Conservation (phyloP, 257 asterid species). For the Anisodus acutangulus region DNA sequence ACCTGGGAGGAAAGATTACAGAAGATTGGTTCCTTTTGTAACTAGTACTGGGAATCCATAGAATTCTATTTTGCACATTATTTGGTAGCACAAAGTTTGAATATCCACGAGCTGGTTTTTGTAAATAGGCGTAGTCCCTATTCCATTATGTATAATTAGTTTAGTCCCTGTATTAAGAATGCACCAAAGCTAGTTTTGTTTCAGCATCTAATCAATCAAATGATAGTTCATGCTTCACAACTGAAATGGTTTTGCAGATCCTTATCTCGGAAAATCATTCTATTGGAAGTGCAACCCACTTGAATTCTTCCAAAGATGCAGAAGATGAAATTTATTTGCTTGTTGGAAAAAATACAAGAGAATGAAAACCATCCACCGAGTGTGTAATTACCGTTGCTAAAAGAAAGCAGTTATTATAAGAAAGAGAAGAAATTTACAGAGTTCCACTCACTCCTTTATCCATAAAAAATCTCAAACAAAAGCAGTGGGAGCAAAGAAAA, state of each 20-base stretch:
- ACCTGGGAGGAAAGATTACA: constrained; percentile 89
- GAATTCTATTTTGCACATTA: constrained; percentile 27
- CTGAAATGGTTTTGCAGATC: background rate
- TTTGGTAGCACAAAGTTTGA: constrained; percentile 33
- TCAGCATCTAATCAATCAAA: background rate
- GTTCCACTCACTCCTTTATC: background rate
- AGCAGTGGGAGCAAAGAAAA: background rate
- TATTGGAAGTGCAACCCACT: constrained; percentile 13
- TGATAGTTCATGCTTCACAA: background rate
- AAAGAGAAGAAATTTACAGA: background rate
- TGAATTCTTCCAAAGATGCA: background rate
- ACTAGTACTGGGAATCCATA: constrained; percentile 69
- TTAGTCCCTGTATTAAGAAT: constrained; percentile 42
- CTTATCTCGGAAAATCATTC: too few species aligned
- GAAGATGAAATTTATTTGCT: background rate
- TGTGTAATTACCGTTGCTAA: background rate
- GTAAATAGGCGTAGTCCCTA: constrained; percentile 50
- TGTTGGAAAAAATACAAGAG: background rate
- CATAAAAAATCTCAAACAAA: background rate
- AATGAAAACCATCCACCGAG: background rate
- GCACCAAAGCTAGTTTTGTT: constrained; percentile 15
- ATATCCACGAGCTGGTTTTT: constrained; percentile 39
- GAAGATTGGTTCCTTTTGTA: constrained; percentile 91
- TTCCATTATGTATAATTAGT: constrained; percentile 40
- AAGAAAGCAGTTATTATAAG: background rate